Evolutionary conservation across 805 yeast species (phyloP).

Genomic region (Scheffersomyces coipomensis): DNA sequence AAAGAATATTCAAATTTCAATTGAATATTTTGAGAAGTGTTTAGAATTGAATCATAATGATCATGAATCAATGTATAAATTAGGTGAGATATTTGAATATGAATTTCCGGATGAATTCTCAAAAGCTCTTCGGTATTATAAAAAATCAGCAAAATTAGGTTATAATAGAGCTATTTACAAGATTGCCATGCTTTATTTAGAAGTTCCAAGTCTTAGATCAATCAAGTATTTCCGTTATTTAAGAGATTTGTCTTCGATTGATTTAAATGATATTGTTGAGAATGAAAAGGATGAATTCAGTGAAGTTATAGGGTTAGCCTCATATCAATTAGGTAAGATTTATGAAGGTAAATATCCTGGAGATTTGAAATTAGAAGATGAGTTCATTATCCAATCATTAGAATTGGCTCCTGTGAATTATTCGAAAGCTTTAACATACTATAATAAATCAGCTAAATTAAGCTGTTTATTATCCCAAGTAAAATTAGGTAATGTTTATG

Average conservation of each 20-base stretch:
- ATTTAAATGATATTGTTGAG: conserved; percentile 29
- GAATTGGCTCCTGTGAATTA: conserved; percentile 42
- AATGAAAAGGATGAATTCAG: conserved; percentile 39
- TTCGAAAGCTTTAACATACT: conserved; percentile 39
- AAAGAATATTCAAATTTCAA: conserved; percentile 25
- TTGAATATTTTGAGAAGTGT: conserved; percentile 29
- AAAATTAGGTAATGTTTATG: conserved; percentile 41
- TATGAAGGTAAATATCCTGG: conserved; percentile 48
- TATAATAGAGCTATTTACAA: conserved; percentile 44
- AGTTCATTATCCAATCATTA: conserved; percentile 30
- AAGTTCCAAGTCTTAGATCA: conserved; percentile 33
- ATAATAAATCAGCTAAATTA: conserved; percentile 41
- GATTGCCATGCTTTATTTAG: conserved; percentile 35
- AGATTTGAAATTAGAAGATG: conserved; percentile 34
- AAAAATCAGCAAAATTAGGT: conserved; percentile 39
- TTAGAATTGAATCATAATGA: conserved; percentile 29
- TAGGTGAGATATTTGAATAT: conserved; percentile 39
- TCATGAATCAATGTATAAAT: conserved; percentile 32
- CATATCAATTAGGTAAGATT: conserved; percentile 39
- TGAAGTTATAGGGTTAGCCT: conserved; percentile 40
- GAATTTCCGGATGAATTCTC: conserved; percentile 27
- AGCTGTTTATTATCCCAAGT: conserved; percentile 40
- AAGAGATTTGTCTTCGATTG: conserved; percentile 35
- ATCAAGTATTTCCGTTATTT: conserved; percentile 34
- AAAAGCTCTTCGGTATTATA: conserved; percentile 32